These are phyloP conservation scores for Andrographis paniculata DNA, from an alignment of 305 asterid species.

Conservation along the genomic window DNA sequence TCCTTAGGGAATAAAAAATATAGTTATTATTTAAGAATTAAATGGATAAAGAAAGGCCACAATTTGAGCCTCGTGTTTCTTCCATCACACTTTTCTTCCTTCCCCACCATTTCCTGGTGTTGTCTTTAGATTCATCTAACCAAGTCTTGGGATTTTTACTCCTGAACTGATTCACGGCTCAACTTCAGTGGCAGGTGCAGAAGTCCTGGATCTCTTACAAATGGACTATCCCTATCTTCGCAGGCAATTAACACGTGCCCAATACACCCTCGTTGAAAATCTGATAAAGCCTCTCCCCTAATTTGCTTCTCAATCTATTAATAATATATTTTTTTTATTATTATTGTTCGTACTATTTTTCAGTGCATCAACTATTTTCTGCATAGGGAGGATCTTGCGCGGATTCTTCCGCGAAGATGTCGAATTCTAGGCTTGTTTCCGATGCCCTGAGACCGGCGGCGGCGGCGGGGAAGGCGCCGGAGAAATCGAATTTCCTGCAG, in stretches of 20 bases:
- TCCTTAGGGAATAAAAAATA: too few species aligned
- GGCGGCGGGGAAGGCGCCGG: slow-evolving; percentile 27
- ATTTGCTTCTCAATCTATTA: too few species aligned
- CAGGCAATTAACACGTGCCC: slow-evolving; percentile 34
- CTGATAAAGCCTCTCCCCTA: too few species aligned
- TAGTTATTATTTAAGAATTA: too few species aligned
- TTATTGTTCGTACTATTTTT: too few species aligned
- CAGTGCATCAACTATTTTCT: too few species aligned
- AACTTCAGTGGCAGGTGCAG: too few species aligned
- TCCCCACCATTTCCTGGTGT: slow-evolving; percentile 9
- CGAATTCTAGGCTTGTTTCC: slow-evolving; percentile 20
- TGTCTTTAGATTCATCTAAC: not conserved
- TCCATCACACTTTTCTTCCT: not conserved
- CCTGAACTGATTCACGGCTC: not conserved
- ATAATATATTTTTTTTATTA: too few species aligned
- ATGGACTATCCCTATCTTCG: not conserved
- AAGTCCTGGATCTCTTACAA: not conserved
- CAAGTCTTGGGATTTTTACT: not conserved
- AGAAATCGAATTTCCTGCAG: slow-evolving; percentile 39
- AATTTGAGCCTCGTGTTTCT: slow-evolving; percentile 18
- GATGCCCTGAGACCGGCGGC: slow-evolving; percentile 19
- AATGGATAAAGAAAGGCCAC: not conserved
- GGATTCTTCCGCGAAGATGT: slow-evolving; percentile 27
- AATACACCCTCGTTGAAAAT: slow-evolving; percentile 14
- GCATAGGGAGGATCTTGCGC: not conserved